Conservation (phyloP, 169 alveolate species). For the Eimeria praecox region DNA sequence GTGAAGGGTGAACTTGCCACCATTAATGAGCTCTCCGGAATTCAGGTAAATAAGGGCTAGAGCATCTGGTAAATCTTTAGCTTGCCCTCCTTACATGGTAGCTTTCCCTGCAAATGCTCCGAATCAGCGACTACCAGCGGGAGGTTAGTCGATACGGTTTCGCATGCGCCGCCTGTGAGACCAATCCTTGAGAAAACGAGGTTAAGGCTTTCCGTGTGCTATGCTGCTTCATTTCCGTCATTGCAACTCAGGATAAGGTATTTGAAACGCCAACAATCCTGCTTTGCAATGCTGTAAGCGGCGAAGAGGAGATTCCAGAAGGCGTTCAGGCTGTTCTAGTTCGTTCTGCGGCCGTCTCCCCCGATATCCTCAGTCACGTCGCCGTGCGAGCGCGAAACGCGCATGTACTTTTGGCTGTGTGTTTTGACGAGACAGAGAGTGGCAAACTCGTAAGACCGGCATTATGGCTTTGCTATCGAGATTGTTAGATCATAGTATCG, state of each 20-base stretch:
- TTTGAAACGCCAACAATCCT: slow-evolving; percentile 89
- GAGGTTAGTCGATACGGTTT: not conserved
- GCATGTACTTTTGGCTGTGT: slow-evolving; percentile 91
- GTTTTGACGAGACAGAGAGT: slow-evolving; percentile 84
- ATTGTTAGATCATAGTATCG: not conserved
- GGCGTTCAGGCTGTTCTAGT: slow-evolving; percentile 92
- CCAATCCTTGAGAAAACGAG: not conserved
- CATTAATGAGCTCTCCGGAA: slow-evolving; percentile 79
- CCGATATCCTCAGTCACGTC: slow-evolving; percentile 95
- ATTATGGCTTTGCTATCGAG: not conserved
- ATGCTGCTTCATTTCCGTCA: not conserved
- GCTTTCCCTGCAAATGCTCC: not conserved
- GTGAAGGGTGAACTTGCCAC: slow-evolving; percentile 87
- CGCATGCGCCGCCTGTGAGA: not conserved
- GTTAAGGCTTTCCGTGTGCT: not conserved
- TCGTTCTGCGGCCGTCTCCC: slow-evolving; percentile 92
- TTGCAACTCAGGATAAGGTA: slow-evolving; percentile 85
- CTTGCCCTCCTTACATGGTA: not conserved
- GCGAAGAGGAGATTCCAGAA: slow-evolving; percentile 96
- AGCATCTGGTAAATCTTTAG: not conserved
- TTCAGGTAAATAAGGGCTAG: slow-evolving; percentile 49
- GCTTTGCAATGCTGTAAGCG: slow-evolving; percentile 91
- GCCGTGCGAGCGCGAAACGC: slow-evolving; percentile 95
- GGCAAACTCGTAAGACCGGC: slow-evolving; percentile 51
- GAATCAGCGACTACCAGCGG: not conserved